Percentiles rank a stretch among this genome's conserved stretches.
These are phyloP conservation scores for Fistulifera pelliculosa DNA, from an alignment of 108 stramenopile genomes.

Conservation along the genomic window DNA sequence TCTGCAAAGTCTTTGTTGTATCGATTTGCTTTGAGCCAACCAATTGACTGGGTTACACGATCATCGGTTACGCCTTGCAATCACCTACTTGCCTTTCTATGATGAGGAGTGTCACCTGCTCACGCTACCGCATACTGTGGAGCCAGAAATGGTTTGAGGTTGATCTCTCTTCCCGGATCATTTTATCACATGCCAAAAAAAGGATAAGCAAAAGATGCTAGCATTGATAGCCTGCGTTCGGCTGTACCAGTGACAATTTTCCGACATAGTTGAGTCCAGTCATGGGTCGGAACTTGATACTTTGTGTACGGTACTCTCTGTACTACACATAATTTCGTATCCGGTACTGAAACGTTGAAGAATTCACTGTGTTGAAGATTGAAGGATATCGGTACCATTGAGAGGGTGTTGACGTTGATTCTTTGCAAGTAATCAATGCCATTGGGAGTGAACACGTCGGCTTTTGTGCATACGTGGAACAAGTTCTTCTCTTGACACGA, in stretches of 20 bases:
- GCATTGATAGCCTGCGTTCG: constrained; percentile 52
- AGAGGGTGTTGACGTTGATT: too few species aligned
- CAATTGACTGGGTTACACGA: constrained; percentile 35
- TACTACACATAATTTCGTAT: too few species aligned
- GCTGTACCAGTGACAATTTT: constrained; percentile 42
- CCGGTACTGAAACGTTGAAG: too few species aligned
- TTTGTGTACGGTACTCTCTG: too few species aligned
- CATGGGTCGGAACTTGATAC: too few species aligned
- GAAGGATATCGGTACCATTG: too few species aligned
- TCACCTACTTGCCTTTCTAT: constrained; percentile 39
- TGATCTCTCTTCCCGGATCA: constrained; percentile 31
- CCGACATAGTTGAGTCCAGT: too few species aligned
- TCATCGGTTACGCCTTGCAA: constrained; percentile 19
- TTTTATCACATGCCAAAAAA: constrained; percentile 10
- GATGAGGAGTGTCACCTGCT: constrained; percentile 16
- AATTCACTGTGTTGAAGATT: too few species aligned
- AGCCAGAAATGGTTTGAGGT: constrained; percentile 14
- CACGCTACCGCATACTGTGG: constrained; percentile 37
- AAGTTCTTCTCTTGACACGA: too few species aligned
- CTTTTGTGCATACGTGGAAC: too few species aligned
- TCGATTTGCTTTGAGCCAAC: constrained; percentile 43
- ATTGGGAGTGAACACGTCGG: too few species aligned
- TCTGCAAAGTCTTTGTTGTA: constrained; percentile 44
- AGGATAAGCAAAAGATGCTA: constrained; percentile 31
- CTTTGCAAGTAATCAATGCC: too few species aligned